Evolutionary conservation across 768 basidiomycete genomes (phyloP).

Genomic region (Auricularia sp.): DNA sequence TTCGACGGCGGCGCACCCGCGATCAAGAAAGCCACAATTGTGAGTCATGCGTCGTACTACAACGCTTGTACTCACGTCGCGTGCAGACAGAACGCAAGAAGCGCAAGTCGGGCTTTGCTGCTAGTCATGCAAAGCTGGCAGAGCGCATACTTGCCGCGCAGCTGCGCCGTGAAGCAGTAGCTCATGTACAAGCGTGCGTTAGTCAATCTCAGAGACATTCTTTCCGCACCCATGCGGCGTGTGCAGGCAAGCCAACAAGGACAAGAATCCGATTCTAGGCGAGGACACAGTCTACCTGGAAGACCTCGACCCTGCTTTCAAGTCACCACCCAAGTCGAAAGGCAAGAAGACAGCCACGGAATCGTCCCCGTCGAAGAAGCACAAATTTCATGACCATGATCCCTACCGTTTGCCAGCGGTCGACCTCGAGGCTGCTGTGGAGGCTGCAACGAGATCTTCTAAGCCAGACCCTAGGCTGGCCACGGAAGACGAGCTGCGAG

Average conservation of each 20-base stretch:
- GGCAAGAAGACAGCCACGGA: not conserved
- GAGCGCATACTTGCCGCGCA: constrained; percentile 90
- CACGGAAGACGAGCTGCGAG: constrained; percentile 86
- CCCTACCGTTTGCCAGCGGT: constrained; percentile 89
- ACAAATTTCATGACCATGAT: constrained; percentile 67
- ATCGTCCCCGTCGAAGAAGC: constrained; percentile 42
- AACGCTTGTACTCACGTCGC: not conserved
- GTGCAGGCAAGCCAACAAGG: constrained; percentile 20
- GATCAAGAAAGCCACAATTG: constrained; percentile 83
- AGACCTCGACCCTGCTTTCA: constrained; percentile 43
- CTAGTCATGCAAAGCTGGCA: constrained; percentile 76
- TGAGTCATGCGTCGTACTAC: constrained; percentile 27
- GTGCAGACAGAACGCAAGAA: constrained; percentile 72
- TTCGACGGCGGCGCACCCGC: constrained; percentile 95
- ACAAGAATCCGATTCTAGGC: constrained; percentile 41
- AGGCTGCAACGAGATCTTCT: constrained; percentile 46
- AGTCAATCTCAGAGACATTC: not conserved
- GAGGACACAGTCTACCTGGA: constrained; percentile 81
- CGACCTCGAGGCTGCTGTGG: constrained; percentile 52
- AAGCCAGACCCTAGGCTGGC: constrained; percentile 86
- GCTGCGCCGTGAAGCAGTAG: constrained; percentile 79
- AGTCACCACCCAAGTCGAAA: not conserved
- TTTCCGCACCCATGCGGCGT: not conserved
- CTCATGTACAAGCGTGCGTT: constrained; percentile 36
- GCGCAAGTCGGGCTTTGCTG: constrained; percentile 84